Percentiles rank a stretch among this genome's conserved stretches.
phyloP scores from a whole-genome alignment of 768 basidiomycete genomes.

The Termitomyces heimii region DNA sequence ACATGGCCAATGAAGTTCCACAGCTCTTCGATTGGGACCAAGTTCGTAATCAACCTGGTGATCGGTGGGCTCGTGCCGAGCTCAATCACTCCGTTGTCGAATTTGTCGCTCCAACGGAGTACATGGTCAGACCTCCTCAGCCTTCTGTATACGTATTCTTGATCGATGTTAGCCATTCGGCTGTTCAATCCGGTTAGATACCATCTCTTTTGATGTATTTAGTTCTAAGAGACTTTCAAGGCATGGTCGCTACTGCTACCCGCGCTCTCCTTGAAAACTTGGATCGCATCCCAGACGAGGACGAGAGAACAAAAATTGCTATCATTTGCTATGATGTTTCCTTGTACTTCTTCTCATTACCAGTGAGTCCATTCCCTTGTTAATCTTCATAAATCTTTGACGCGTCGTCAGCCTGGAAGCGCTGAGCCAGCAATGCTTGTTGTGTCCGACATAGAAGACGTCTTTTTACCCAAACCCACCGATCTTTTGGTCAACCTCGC shows the following conservation, averaged over 20 bases:
- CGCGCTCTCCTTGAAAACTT: conserved; percentile 94
- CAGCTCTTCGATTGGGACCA: conserved; percentile 99
- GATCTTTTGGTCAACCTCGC: conserved; percentile 94
- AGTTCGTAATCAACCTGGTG: conserved; percentile 86
- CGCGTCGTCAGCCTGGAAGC: conserved; percentile 45
- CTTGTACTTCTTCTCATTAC: conserved; percentile 94
- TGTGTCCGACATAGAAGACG: conserved; percentile 94
- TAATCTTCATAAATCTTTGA: background rate
- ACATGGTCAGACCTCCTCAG: conserved; percentile 98
- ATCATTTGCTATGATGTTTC: conserved; percentile 90
- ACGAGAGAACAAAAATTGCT: conserved; percentile 86
- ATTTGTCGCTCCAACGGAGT: conserved; percentile 96
- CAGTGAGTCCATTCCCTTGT: conserved; percentile 42
- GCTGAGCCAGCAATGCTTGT: conserved; percentile 92
- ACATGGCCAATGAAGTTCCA: conserved; percentile 96
- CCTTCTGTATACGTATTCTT: conserved; percentile 96
- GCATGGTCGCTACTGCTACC: conserved; percentile 98
- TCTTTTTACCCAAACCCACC: conserved; percentile 94
- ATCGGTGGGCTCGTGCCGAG: conserved; percentile 91
- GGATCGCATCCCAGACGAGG: conserved; percentile 93
- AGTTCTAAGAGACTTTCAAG: conserved; percentile 27
- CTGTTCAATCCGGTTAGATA: conserved; percentile 78
- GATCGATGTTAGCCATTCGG: conserved; percentile 91
- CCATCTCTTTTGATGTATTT: background rate
- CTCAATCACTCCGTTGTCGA: conserved; percentile 94